These are phyloP conservation scores for Tetrahymena elliotti DNA, from an alignment of 73 alveolate species.

Conservation along the genomic window DNA sequence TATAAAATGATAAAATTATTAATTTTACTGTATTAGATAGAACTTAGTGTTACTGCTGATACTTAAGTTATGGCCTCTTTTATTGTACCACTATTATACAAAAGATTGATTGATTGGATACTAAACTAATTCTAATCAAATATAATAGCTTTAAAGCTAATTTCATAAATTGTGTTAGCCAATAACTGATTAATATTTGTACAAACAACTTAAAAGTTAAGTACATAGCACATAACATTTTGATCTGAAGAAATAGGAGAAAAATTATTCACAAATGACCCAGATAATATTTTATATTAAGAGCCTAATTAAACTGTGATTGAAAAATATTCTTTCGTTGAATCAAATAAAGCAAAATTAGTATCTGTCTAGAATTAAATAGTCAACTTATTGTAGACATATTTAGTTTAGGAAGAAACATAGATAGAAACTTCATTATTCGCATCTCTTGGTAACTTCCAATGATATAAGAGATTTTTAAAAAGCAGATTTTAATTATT, in stretches of 20 bases:
- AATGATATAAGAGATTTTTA: not conserved
- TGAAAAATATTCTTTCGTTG: not conserved
- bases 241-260: not conserved
- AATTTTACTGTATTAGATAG: not conserved
- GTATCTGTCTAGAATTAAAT: not conserved
- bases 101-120: not conserved
- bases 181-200: not conserved
- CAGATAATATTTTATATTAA: not conserved
- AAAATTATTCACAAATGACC: not conserved
- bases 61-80: not conserved
- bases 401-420: not conserved
- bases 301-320: not conserved
- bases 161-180: not conserved
- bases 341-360: not conserved
- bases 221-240: not conserved
- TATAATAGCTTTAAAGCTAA: not conserved
- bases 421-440: not conserved
- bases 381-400: not conserved
- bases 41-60: not conserved
- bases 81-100: not conserved
- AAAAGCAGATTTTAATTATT: not conserved
- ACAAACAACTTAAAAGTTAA: not conserved
- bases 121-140: not conserved
- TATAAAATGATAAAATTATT: not conserved
- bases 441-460: not conserved